Base-by-base conservation (phyloP, 1,139 yeast genomes). In the Magnusiomyces sp. region DNA sequence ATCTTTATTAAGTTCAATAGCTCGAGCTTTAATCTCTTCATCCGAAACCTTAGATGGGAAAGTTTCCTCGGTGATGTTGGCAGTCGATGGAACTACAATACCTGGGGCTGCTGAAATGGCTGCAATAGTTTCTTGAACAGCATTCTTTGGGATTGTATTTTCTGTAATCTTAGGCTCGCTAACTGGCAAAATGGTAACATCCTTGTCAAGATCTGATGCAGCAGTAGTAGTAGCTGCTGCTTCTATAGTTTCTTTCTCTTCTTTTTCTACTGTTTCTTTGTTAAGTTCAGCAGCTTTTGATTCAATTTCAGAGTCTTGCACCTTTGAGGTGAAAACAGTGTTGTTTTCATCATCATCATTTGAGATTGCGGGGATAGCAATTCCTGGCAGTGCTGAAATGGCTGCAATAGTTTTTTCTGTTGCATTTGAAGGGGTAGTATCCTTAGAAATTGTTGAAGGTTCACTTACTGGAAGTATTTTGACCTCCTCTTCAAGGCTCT, bases 21-120 rank as follows among this genome's bases (percentile, higher is more conserved):
- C n/a, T n/a, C n/a, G n/a, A n/a, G n/a, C n/a, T n/a, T n/a, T n/a
- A n/a, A n/a, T n/a, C n/a, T n/a, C n/a, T n/a, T n/a, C n/a, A n/a
- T n/a, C n/a, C n/a, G n/a, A n/a, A n/a, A n/a, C n/a, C n/a, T n/a
- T n/a, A n/a, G n/a, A n/a, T n/a, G n/a, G n/a, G n/a, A n/a, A n/a
- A n/a, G n/a, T n/a, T 9, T 38, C 20, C 19, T 9, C 6, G 11
- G 19, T 38, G 4, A 19, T 11, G 19, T 4, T 7, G 17, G 5
- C 41, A 19, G 23, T 23, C 1, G 50, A 16, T 13, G 50, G 46
- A 27, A 48, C 38, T 13, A 29, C 52, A 16, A 49, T 34, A 5
- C 52, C 53, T 9, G 53, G 50, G 33, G 42, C 16, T 13, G 47
- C 52, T n/a, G 38, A 38, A 39, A 43, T 46, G 33, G 52, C 52